Evolutionary conservation across 495 filamentous ascomycete genomes (phyloP).

Genomic region (Talaromyces proteolyticus): DNA sequence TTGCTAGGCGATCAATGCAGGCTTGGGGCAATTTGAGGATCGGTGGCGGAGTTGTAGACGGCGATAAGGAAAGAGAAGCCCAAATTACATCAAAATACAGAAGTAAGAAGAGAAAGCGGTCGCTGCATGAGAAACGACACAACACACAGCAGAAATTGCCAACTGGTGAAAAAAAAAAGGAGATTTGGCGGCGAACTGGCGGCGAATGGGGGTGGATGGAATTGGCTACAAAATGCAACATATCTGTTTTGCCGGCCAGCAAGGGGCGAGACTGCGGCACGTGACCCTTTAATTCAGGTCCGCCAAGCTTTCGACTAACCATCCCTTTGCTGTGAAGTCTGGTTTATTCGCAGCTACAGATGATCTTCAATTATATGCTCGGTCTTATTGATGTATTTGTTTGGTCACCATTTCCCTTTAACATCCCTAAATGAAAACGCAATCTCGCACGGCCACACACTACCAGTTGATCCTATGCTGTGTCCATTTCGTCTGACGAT

Average conservation of each 20-base stretch:
- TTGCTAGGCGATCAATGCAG: no score
- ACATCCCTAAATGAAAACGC: no score
- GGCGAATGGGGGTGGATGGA: not conserved
- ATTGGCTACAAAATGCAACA: not conserved
- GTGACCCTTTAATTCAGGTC: not conserved
- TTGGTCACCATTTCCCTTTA: no score
- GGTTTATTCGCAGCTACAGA: no score
- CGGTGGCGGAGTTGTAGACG: not conserved
- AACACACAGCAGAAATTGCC: not conserved
- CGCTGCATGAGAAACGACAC: not conserved
- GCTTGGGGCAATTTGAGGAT: not conserved
- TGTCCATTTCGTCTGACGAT: no score
- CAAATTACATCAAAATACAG: no score
- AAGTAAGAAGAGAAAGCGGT: not conserved
- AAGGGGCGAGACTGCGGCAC: not conserved
- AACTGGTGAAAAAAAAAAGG: not conserved
- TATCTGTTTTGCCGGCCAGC: not conserved
- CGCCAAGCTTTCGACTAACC: not conserved
- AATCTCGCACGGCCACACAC: no score
- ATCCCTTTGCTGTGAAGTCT: no score
- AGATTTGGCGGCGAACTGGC: not conserved
- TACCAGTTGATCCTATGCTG: no score
- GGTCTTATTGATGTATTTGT: no score
- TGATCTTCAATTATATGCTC: no score
- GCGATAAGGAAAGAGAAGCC: no score